phyloP scores from a whole-genome alignment of 2,329 filamentous ascomycete species.

The Thielaviopsis euricoi region DNA sequence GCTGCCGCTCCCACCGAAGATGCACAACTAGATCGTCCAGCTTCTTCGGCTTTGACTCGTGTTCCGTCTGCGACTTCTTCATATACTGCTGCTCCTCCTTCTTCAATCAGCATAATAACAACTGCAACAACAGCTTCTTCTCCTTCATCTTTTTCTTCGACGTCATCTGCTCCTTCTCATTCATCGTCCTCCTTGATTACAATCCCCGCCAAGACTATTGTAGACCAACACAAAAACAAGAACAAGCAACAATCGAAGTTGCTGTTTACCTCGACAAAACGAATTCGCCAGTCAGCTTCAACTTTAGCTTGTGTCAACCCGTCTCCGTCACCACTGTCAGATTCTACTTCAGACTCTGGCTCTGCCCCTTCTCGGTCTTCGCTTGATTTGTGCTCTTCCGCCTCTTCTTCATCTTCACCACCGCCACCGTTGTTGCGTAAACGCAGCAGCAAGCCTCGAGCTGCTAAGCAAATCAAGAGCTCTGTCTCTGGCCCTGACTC shows the following conservation, averaged over 20 bases:
- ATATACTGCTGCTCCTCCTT: not conserved
- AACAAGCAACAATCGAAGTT: slow-evolving; percentile 8
- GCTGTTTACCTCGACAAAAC: slow-evolving; percentile 6
- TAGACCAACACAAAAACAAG: not conserved
- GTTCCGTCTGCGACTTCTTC: not conserved
- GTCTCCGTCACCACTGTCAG: not conserved
- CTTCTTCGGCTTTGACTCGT: slow-evolving; percentile 1
- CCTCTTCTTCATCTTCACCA: slow-evolving; percentile 2
- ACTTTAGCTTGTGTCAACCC: not conserved
- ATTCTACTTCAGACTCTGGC: not conserved
- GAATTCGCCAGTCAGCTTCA: not conserved
- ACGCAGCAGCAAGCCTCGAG: slow-evolving; percentile 8
- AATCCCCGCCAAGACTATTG: not conserved
- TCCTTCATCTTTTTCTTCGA: not conserved
- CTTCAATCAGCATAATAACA: too few species aligned
- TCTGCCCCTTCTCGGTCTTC: not conserved
- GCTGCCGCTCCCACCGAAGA: not conserved
- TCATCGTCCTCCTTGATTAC: not conserved
- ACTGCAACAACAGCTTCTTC: too few species aligned
- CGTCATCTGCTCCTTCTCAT: not conserved
- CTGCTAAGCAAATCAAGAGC: slow-evolving; percentile 7
- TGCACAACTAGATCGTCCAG: slow-evolving; percentile 5
- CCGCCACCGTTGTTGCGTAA: not conserved
- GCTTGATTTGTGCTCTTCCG: not conserved
- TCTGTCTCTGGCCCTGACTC: slow-evolving; percentile 4